Evolutionary conservation across 352 stramenopile species (phyloP).

Genomic region (Aphanomyces stellatus): DNA sequence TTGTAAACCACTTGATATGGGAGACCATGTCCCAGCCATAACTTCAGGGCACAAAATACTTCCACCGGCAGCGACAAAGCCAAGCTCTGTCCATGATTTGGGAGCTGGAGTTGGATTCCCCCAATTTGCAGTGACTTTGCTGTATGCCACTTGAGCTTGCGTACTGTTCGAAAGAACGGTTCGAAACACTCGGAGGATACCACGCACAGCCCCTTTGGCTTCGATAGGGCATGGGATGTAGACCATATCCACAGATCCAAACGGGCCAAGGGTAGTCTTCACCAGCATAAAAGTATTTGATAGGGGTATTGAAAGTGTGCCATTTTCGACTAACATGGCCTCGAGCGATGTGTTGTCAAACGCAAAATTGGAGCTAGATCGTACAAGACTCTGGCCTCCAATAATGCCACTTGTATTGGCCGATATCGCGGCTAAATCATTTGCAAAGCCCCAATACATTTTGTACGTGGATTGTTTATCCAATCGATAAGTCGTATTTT

Average conservation of each 20-base stretch:
- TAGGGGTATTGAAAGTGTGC: not conserved
- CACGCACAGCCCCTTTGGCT: not conserved
- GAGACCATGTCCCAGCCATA: too few species aligned
- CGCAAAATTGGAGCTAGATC: not conserved
- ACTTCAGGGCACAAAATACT: too few species aligned
- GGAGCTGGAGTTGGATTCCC: too few species aligned
- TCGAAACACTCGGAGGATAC: not conserved
- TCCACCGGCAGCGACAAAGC: too few species aligned
- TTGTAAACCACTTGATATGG: too few species aligned
- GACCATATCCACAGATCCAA: not conserved
- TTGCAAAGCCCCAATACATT: not conserved
- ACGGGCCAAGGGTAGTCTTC: not conserved
- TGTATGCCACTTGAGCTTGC: not conserved
- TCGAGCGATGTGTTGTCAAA: not conserved
- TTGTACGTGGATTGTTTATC: not conserved
- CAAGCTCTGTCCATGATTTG: too few species aligned
- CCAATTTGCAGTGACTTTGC: too few species aligned
- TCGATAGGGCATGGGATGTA: not conserved
- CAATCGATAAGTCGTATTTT: not conserved
- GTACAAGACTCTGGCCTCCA: slow-evolving; percentile 1
- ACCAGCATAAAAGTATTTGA: not conserved
- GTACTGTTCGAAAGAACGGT: not conserved
- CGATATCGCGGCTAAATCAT: not conserved
- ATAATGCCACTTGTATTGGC: too few species aligned
- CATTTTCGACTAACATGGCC: not conserved